Evolutionary conservation across 2,329 filamentous ascomycete genomes (phyloP).

Genomic region (Zopfia rhizophila): DNA sequence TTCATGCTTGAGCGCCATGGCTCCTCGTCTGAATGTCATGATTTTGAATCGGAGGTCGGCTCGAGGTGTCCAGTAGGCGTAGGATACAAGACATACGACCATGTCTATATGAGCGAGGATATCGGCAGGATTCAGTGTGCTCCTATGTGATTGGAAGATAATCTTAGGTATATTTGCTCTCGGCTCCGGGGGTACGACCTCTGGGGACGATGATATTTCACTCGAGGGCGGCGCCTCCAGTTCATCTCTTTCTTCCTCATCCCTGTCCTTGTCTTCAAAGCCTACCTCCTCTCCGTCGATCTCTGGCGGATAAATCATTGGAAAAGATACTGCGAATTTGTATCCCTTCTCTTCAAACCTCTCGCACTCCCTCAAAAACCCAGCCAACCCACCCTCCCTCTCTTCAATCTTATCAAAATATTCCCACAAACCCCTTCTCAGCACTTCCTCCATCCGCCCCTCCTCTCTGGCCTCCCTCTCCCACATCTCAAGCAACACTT

Average conservation of each 20-base stretch:
- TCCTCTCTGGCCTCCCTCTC: not conserved
- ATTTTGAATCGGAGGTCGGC: no score
- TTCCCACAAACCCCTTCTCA: constrained; percentile 4
- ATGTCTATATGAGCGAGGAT: constrained; percentile 16
- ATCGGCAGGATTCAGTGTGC: constrained; percentile 6
- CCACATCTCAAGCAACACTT: constrained; percentile 7
- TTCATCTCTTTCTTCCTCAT: not conserved
- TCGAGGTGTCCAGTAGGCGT: no score
- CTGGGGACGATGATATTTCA: not conserved
- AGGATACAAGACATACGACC: constrained; percentile 2
- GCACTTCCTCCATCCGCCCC: not conserved
- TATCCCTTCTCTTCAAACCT: constrained; percentile 5
- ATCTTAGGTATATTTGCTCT: no score
- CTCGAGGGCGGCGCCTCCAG: not conserved
- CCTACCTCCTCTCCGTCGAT: not conserved
- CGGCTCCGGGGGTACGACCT: no score
- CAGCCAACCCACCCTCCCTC: constrained; percentile 8
- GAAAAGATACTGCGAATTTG: not conserved
- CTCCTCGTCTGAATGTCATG: no score
- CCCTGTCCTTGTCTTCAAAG: not conserved
- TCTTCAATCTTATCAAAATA: constrained; percentile 1
- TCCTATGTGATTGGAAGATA: constrained; percentile 10
- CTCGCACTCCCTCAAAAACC: not conserved
- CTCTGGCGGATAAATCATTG: not conserved
- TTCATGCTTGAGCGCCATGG: no score